phyloP scores from a whole-genome alignment of 2,329 filamentous ascomycete species.

The Pyrenochaeta sp. region DNA sequence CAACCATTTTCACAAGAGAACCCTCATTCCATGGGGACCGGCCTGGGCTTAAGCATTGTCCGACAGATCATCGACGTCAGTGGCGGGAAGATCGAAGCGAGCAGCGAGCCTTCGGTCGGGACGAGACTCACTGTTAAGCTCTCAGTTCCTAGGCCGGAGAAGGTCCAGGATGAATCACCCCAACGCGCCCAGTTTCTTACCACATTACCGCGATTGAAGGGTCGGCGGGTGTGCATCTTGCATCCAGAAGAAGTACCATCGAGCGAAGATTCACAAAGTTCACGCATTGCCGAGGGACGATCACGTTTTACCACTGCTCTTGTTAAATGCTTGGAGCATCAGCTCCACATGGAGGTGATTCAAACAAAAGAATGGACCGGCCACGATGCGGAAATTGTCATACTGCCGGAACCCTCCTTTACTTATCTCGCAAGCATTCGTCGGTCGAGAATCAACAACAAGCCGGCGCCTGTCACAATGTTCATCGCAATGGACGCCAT shows the following conservation, averaged over 20 bases:
- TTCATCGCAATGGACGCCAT: slow-evolving; percentile 44
- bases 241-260: slow-evolving; percentile 7
- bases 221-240: slow-evolving; percentile 36
- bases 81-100: slow-evolving; percentile 38
- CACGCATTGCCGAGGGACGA: slow-evolving; percentile 22
- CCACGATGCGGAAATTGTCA: slow-evolving; percentile 36
- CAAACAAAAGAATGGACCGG: slow-evolving; percentile 32
- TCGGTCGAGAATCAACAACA: slow-evolving; percentile 2
- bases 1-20: slow-evolving; percentile 48
- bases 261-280: neutral
- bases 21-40: slow-evolving; percentile 25
- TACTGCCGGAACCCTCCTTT: slow-evolving; percentile 43
- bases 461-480: slow-evolving; percentile 32
- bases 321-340: slow-evolving; percentile 25
- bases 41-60: slow-evolving; percentile 40
- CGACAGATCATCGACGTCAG: slow-evolving; percentile 36
- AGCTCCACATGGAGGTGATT: slow-evolving; percentile 37
- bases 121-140: slow-evolving; percentile 29
- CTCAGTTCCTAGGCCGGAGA: slow-evolving; percentile 15
- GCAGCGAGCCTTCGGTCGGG: slow-evolving; percentile 25
- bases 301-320: slow-evolving; percentile 30
- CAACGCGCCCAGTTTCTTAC: slow-evolving; percentile 20
- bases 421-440: slow-evolving; percentile 40
- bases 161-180: neutral
- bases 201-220: slow-evolving; percentile 25